Evolutionary conservation across 2,329 filamentous ascomycete genomes (phyloP).

Genomic region (Metarhizium rileyi): DNA sequence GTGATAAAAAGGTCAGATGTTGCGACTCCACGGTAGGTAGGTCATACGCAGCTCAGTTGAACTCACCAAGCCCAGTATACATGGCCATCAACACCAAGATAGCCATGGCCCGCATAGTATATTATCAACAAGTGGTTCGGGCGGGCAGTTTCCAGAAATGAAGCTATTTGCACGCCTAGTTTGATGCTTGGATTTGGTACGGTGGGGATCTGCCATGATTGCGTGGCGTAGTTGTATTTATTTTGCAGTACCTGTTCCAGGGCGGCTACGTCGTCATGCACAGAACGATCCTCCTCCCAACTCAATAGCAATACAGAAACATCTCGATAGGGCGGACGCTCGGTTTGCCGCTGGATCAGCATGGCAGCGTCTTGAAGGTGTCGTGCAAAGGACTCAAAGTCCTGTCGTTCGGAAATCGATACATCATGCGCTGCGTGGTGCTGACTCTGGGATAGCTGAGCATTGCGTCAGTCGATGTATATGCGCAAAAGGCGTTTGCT

Average conservation of each 20-base stretch:
- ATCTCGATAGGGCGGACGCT: slow-evolving; percentile 45
- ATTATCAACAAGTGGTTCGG: slow-evolving; percentile 53
- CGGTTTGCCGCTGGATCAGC: slow-evolving; percentile 54
- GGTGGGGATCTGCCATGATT: slow-evolving; percentile 52
- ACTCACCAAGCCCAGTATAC: slow-evolving; percentile 59
- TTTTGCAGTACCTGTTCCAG: slow-evolving; percentile 50
- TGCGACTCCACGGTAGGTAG: background rate
- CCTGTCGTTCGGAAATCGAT: slow-evolving; percentile 39
- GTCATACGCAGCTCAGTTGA: background rate
- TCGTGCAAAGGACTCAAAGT: slow-evolving; percentile 57
- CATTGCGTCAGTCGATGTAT: background rate
- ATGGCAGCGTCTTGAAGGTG: slow-evolving; percentile 61
- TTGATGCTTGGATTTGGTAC: slow-evolving; percentile 50
- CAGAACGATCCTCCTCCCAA: slow-evolving; percentile 50
- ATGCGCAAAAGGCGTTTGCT: background rate
- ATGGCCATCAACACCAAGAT: slow-evolving; percentile 47
- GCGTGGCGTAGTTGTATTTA: slow-evolving; percentile 50
- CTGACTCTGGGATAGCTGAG: slow-evolving; percentile 15
- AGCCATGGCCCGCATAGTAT: slow-evolving; percentile 55
- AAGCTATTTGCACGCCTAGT: slow-evolving; percentile 49
- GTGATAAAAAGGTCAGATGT: slow-evolving; percentile 25
- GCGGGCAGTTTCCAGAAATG: slow-evolving; percentile 47
- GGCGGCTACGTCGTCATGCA: slow-evolving; percentile 42
- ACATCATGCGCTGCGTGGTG: slow-evolving; percentile 30
- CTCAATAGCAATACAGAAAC: slow-evolving; percentile 51